Evolutionary conservation across 495 filamentous ascomycete genomes (phyloP).

Genomic region (Annulohypoxylon bovei): DNA sequence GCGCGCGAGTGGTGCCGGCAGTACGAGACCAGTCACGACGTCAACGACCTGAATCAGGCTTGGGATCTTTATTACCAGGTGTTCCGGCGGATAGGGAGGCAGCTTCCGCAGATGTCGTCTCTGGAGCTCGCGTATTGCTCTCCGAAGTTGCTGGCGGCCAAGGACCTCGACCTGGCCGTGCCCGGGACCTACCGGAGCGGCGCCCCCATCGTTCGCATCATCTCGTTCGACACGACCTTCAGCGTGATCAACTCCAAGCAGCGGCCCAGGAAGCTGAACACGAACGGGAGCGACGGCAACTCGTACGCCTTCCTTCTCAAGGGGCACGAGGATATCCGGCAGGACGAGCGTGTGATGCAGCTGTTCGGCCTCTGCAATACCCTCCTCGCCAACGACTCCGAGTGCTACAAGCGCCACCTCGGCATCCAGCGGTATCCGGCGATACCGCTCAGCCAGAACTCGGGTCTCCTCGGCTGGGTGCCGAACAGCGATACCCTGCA

Average conservation of each 20-base stretch:
- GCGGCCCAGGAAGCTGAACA: conserved; percentile 85
- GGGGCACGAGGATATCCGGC: conserved; percentile 97
- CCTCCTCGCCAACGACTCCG: conserved; percentile 86
- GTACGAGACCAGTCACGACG: conserved; percentile 85
- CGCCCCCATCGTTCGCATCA: conserved; percentile 84
- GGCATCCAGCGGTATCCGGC: conserved; percentile 95
- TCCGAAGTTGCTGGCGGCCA: conserved; percentile 83
- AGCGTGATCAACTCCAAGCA: conserved; percentile 98
- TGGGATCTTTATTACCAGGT: conserved; percentile 99
- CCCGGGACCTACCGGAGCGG: conserved; percentile 94
- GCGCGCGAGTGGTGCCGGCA: conserved; percentile 94
- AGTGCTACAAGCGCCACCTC: conserved; percentile 95
- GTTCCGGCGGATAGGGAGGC: conserved; percentile 93
- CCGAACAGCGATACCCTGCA: conserved; percentile 97
- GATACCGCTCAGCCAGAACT: conserved; percentile 94
- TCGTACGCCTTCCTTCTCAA: conserved; percentile 90
- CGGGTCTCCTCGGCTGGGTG: conserved; percentile 96
- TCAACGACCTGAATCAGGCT: conserved; percentile 94
- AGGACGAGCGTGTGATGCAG: conserved; percentile 99
- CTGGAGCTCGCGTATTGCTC: conserved; percentile 98
- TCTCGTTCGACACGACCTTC: conserved; percentile 86
- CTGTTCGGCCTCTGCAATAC: conserved; percentile 97
- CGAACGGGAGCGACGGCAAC: conserved; percentile 86
- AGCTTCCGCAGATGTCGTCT: conserved; percentile 87
- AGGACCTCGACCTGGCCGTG: conserved; percentile 87